Evolutionary conservation across 2,329 filamentous ascomycete genomes (phyloP).

Genomic region (Trichophyton simii): DNA sequence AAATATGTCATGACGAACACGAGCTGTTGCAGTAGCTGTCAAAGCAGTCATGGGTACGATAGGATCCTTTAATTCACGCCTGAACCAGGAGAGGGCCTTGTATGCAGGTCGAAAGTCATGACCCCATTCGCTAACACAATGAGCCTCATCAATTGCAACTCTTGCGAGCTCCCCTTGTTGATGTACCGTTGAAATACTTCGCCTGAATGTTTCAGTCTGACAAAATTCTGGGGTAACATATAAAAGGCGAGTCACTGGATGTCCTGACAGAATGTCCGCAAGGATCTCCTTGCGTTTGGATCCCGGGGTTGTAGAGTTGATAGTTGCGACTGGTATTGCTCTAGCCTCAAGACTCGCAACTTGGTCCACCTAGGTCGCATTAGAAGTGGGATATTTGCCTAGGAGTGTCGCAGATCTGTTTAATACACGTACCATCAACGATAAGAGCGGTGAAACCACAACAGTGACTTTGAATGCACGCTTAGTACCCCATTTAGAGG

Average conservation of each 20-base stretch:
- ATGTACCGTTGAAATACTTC: constrained; percentile 59
- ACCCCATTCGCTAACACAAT: constrained; percentile 97
- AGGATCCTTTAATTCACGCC: constrained; percentile 53
- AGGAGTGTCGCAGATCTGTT: no score
- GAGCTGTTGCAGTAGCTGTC: constrained; percentile 76
- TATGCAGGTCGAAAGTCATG: constrained; percentile 95
- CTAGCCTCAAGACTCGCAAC: constrained; percentile 64
- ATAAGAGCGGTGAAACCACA: constrained; percentile 77
- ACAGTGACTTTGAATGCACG: constrained; percentile 55
- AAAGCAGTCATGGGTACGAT: constrained; percentile 83
- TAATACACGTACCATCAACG: constrained; percentile 64
- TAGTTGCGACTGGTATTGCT: constrained; percentile 66
- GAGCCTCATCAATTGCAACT: constrained; percentile 84
- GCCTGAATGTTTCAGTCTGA: constrained; percentile 62
- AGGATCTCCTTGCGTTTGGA: constrained; percentile 57
- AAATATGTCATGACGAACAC: constrained; percentile 73
- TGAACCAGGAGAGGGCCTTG: constrained; percentile 73
- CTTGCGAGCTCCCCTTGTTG: constrained; percentile 73
- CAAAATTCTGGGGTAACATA: constrained; percentile 93
- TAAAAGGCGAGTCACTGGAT: constrained; percentile 68
- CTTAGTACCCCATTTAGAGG: neutral
- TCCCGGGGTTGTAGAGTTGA: constrained; percentile 68
- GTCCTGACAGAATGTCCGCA: constrained; percentile 72
- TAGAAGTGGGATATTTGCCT: constrained; percentile 23
- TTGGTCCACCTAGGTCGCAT: constrained; percentile 63